These are phyloP conservation scores for Nelumbo lutea DNA, from an alignment of 164 flowering plant genomes.

Conservation along the genomic window DNA sequence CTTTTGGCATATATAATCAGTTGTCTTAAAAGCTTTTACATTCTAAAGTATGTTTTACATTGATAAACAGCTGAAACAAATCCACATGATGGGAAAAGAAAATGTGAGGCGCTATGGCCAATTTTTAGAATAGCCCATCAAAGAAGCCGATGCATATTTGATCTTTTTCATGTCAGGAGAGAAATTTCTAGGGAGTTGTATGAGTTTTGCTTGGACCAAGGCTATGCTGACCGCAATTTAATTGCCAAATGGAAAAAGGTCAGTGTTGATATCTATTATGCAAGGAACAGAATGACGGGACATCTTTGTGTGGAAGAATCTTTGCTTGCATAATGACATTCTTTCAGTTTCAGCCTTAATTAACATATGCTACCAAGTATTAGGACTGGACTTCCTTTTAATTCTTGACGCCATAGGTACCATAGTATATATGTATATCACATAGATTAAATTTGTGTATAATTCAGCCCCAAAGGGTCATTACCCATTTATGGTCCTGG, in stretches of 20 bases:
- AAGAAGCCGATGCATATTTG: conserved; percentile 58
- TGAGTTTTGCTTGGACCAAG: conserved; percentile 65
- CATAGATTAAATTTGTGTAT: too few species aligned
- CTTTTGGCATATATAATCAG: background rate
- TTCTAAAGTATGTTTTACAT: background rate
- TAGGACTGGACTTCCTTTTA: too few species aligned
- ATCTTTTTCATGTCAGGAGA: conserved; percentile 49
- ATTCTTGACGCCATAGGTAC: too few species aligned
- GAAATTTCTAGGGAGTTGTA: conserved; percentile 55
- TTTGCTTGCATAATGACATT: background rate
- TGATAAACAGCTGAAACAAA: conserved; percentile 47
- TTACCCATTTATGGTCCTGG: too few species aligned
- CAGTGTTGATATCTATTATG: conserved; percentile 3
- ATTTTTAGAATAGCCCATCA: conserved; percentile 56
- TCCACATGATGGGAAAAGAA: conserved; percentile 61
- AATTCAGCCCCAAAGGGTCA: too few species aligned
- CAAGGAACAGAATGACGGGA: background rate
- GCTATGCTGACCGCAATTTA: conserved; percentile 53
- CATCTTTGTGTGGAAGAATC: background rate
- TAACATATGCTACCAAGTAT: too few species aligned
- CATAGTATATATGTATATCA: too few species aligned
- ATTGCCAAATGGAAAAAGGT: conserved; percentile 63
- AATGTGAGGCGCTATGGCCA: conserved; percentile 61
- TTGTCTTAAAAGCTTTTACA: background rate
- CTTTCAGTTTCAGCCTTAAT: too few species aligned